Evolutionary conservation across 176 grass and related monocot species (phyloP).

Genomic region (Aegilops speltoides): DNA sequence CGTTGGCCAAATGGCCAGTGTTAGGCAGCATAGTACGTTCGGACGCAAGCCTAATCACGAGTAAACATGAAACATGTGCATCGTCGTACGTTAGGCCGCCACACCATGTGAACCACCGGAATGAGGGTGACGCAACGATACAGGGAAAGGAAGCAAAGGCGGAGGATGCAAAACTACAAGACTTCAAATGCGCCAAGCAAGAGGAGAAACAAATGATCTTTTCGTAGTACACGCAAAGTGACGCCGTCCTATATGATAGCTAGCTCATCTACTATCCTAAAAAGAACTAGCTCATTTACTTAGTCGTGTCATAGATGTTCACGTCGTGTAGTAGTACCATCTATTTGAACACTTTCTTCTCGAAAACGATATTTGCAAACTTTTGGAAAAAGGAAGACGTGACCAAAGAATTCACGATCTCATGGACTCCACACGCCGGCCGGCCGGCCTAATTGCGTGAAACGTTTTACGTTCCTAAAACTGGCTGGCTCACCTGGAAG

Average conservation of each 20-base stretch:
- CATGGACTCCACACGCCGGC: neutral
- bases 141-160: neutral
- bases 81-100: neutral
- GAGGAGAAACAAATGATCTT: neutral
- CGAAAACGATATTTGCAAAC: neutral
- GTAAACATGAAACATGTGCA: neutral
- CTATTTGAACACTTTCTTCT: neutral
- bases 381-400: constrained; percentile 2
- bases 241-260: constrained; percentile 3
- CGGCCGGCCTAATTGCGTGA: neutral
- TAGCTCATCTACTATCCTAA: neutral
- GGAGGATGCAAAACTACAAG: neutral
- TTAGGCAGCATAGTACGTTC: neutral
- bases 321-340: too few relatives aligned
- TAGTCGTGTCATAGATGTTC: neutral
- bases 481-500: constrained; percentile 52
- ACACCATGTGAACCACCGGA: constrained; percentile 22
- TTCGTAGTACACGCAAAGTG: neutral
- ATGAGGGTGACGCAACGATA: neutral
- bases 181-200: constrained; percentile 32
- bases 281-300: neutral
- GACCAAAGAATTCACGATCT: neutral
- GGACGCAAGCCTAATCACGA: neutral
- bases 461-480: neutral
- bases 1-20: too few relatives aligned